Conservation (phyloP, 2,329 filamentous ascomycete species). For the Plectosphaerella sp. region DNA sequence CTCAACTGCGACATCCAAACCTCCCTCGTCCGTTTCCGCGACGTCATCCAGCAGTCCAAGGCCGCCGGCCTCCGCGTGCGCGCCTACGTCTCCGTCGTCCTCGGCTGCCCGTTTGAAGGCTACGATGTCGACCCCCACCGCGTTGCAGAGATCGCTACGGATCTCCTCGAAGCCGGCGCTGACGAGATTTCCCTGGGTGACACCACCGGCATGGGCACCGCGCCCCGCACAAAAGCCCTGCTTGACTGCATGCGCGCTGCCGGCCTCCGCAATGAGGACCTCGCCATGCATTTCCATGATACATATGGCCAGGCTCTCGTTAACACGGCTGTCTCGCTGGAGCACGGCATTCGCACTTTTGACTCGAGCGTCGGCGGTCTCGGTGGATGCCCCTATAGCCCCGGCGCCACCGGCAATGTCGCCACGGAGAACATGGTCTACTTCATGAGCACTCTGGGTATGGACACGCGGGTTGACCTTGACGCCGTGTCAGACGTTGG, state of each 20-base stretch:
- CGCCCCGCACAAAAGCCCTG: slow-evolving; percentile 61
- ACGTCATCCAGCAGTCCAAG: slow-evolving; percentile 67
- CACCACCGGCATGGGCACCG: slow-evolving; percentile 86
- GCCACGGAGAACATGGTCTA: slow-evolving; percentile 82
- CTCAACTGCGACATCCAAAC: slow-evolving; percentile 76
- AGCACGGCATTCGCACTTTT: slow-evolving; percentile 73
- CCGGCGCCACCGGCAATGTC: slow-evolving; percentile 82
- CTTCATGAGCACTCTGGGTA: slow-evolving; percentile 68
- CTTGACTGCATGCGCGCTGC: slow-evolving; percentile 61
- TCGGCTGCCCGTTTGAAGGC: slow-evolving; percentile 75
- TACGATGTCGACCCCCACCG: slow-evolving; percentile 58
- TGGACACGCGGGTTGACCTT: slow-evolving; percentile 69
- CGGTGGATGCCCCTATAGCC: slow-evolving; percentile 80
- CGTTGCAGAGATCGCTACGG: slow-evolving; percentile 63
- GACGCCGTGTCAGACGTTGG: slow-evolving; percentile 65
- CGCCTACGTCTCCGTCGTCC: slow-evolving; percentile 75
- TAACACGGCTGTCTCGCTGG: slow-evolving; percentile 72
- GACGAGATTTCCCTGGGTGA: slow-evolving; percentile 89
- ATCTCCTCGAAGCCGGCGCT: slow-evolving; percentile 77
- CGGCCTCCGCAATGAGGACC: slow-evolving; percentile 62
- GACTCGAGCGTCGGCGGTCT: slow-evolving; percentile 77
- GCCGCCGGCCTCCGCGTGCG: slow-evolving; percentile 62
- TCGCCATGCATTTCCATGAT: slow-evolving; percentile 86
- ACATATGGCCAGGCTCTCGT: slow-evolving; percentile 84
- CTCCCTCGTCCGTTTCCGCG: slow-evolving; percentile 65